Evolutionary conservation across 2,329 filamentous ascomycete species (phyloP), one percentile per base, ranked within the genome.

Genomic region (Fusarium sulawesiense): DNA sequence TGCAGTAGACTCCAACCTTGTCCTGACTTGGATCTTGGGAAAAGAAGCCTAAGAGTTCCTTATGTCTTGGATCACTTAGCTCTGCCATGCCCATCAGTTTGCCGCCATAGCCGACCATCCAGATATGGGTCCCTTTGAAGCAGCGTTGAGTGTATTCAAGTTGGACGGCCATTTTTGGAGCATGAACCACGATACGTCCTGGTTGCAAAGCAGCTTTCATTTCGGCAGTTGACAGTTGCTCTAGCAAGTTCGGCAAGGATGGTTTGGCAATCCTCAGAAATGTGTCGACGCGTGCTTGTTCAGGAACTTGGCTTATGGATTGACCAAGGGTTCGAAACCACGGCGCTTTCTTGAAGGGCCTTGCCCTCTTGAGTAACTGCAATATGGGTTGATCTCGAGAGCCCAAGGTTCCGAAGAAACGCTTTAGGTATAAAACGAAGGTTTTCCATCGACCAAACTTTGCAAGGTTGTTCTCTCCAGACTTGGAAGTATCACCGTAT

Each of bases 81-180:
- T 37, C 32, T 4, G 32, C 32, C 5, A 37, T 11, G 0, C 32
- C 32, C 6, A 37, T 6, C 16, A 6, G 0, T 16, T n/a, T 34
- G 0, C 0, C 4, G 5, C 0, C 2, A 4, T n/a, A 4, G 0
- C 16, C 16, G 0, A 37, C 6, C 9, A n/a, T 11, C 16, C 32
- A 37, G 1, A 6, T 37, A 37, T 37, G 32, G 9, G 32, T 37
- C 9, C 32, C 32, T 6, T n/a, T 6, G 9, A 37, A 37, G 32
- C 32, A 37, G 3, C 6, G 1, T 34, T 6, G 2, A 1, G 5
- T 10, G 1, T 18, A 37, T 37, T 37, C 18, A 4, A 37, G 2
- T 10, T 37, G 16, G 8, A 6, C 16, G 1, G 16, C 8, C 4
- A 34, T 18, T 2, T 37, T 37, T 4, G 16, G 32, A 4, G 9